Base-by-base conservation (phyloP, 352 stramenopile genomes). In the Globisporangium barbulae region DNA sequence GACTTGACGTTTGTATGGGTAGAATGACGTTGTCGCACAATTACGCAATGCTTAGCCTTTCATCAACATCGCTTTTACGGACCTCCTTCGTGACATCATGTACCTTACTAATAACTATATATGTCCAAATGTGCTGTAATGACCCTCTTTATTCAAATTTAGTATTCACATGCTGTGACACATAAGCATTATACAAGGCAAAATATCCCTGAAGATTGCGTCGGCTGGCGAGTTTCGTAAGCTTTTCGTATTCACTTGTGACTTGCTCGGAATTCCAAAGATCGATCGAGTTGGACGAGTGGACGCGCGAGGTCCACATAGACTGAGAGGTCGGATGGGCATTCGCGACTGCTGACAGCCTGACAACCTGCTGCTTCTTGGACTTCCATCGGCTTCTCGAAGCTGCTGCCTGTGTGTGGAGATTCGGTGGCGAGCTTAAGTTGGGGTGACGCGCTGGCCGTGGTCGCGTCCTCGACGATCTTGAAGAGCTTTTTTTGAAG, bases 341-440 rank as follows among this genome's bases (percentile, higher is more conserved):
- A n/a, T n/a, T n/a, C n/a, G n/a, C n/a, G n/a, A n/a, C n/a, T n/a
- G n/a, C n/a, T n/a, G n/a, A n/a, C n/a, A n/a, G n/a, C n/a, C n/a
- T n/a, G n/a, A n/a, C n/a, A n/a, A n/a, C n/a, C n/a, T n/a, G n/a
- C n/a, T n/a, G n/a, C n/a, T n/a, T n/a, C n/a, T n/a, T n/a, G n/a
- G n/a, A 13, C 50, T 56, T 42, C 50, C 17, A 41, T 41, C 30
- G 30, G 13, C 17, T 56, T 56, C 50, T 56, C 50, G 50, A 56
- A 56, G 50, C 50, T 56, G 48, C 21, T 22, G 30, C 7, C 12
- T 1, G 15, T 54, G 21, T 15, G 15, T 48, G n/a, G 17, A 21
- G 21, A 48, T 48, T 48, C 42, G 42, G 33, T 37, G 33, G n/a
- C n/a, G n/a, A n/a, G n/a, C n/a, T n/a, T n/a, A n/a, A n/a, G n/a